A percentile compares a stretch with the other conserved stretches of the same genome.
These are phyloP conservation scores for Conticribra guillardii DNA, from an alignment of 108 stramenopile species.

Conservation along the genomic window DNA sequence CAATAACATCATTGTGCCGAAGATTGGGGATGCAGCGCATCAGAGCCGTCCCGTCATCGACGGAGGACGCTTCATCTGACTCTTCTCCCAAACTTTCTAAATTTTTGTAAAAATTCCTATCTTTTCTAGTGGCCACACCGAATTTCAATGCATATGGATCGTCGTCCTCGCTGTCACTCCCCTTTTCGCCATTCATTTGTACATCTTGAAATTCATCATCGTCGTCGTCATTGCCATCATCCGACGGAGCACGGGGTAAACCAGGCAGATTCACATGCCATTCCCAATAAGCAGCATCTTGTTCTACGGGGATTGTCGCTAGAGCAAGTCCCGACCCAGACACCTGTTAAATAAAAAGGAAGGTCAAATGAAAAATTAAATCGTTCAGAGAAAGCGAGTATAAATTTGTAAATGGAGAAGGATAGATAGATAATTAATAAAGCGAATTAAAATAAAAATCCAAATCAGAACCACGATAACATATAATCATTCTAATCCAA, in stretches of 20 bases:
- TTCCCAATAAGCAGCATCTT: constrained; percentile 92
- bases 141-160: constrained; percentile 58
- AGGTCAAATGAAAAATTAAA: background rate
- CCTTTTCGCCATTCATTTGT: constrained; percentile 47
- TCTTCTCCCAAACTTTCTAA: constrained; percentile 63
- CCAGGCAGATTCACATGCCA: constrained; percentile 62
- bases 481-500: no score
- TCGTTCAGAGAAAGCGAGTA: background rate
- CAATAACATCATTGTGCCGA: constrained; percentile 71
- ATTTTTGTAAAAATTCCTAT: constrained; percentile 65
- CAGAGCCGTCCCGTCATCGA: constrained; percentile 62
- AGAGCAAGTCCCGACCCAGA: constrained; percentile 75
- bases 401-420: background rate
- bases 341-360: constrained; percentile 11
- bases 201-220: constrained; percentile 32
- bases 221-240: constrained; percentile 39
- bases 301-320: constrained; percentile 70
- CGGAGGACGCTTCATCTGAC: constrained; percentile 31
- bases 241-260: constrained; percentile 24
- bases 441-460: constrained; percentile 1
- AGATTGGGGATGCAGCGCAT: constrained; percentile 70
- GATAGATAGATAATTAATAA: background rate
- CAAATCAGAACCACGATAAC: background rate
- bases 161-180: constrained; percentile 17
- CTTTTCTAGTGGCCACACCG: constrained; percentile 79